Evolutionary conservation across 345 rosid genomes (phyloP), one percentile per base, ranked within the genome.

Genomic region (Lumnitzera littorea): DNA sequence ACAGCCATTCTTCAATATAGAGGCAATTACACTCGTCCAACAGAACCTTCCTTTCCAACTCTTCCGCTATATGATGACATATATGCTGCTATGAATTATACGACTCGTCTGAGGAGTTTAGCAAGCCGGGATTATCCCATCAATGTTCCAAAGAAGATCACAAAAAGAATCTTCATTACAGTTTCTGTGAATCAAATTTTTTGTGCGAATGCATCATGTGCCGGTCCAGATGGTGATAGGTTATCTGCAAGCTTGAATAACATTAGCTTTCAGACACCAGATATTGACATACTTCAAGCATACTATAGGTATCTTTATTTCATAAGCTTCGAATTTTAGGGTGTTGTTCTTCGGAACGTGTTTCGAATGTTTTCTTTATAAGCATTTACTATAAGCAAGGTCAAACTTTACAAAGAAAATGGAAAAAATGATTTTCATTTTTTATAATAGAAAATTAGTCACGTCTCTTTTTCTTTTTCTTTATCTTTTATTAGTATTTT

Each of bases 41-140:
- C 65, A 14, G 20, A 72, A 5, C 70, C 61, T 48, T 47, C 64
- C 3, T 65, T 74, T 14, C 87, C 95, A 4, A 3, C 43, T 0
- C 84, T 87, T 52, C 88, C 88, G 24, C 13, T 2, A 11, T 66
- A 68, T 20, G 67, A 79, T 27, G 81, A 77, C 36, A 69, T 78
- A 7, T 24, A 14, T 46, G 76, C 82, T 20, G 58, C 80, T 0
- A 53, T 53, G 23, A 48, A 58, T 24, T 82, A 77, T 63, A 56
- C 69, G 1, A 50, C 57, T 0, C 23, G 56, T 1, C 63, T 78
- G 5, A 64, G 71, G 12, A 71, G 79, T 64, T 55, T 73, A 36
- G 67, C 65, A 0, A 47, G 14, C 11, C 15, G 50, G 20, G 64
- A 63, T 3, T 62, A 72, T 50, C 82, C 81, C 14, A 52, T 65